Base-by-base conservation (phyloP, 2,329 filamentous ascomycete genomes). In the Scedosporium dehoogii region DNA sequence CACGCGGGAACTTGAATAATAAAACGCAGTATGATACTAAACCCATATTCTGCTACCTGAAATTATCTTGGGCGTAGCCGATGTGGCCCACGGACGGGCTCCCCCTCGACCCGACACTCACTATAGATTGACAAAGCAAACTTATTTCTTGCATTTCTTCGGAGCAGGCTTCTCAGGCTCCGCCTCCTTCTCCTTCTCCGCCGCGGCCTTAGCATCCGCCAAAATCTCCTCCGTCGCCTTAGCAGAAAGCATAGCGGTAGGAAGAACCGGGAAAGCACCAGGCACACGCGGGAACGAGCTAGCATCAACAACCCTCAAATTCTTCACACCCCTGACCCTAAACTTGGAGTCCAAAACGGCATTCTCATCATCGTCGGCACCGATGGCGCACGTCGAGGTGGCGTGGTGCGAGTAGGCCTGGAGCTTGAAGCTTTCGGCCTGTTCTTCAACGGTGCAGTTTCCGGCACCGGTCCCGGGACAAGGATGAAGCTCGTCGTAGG, bases 221-320 rank as follows among this genome's bases (percentile, higher is more conserved):
- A 60, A 9, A 29, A 60, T 60, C n/a, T 41, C 42, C 42, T 60
- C 59, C 12, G 38, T 55, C 5, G 83, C 83, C 74, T 85, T 86
- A 74, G 85, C 82, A 27, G 76, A 77, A 21, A 84, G 72, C 74
- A 85, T 81, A 67, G 81, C 83, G 1, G 78, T 78, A 2, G 81
- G 75, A 0, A 80, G 65, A 0, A 75, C 73, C 59, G 78, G 76
- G 67, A 80, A 84, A 6, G 76, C 77, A 6, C 82, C 83, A 1
- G 72, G 72, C 21, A 70, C 80, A 62, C 73, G 75, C 2, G 83
- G 81, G 64, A 82, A 86, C 5, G 80, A 74, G 18, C 76, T 80
- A 0, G 81, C 84, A 73, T 87, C 85, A 2, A 86, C 83, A 6
- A 86, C 84, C 4, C 84, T 74, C 58, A 87, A 72, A 0, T 78